These are phyloP conservation scores for Leucocoprinus sp. DNA, from an alignment of 768 basidiomycete species.

Conservation along the genomic window DNA sequence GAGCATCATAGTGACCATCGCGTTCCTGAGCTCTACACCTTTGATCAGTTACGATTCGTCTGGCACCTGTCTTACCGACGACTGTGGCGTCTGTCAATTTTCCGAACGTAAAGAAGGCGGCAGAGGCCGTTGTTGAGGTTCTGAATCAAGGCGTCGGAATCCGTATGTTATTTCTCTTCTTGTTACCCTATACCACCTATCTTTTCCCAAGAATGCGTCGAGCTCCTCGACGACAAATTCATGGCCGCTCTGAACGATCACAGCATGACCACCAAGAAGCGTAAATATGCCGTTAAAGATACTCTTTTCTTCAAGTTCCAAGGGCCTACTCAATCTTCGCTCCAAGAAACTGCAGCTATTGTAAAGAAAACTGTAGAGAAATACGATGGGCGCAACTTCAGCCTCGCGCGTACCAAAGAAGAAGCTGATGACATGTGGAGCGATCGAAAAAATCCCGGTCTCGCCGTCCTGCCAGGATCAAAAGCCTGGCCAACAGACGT, in stretches of 20 bases:
- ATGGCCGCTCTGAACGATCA: conserved; percentile 55
- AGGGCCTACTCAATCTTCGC: conserved; percentile 49
- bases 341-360: conserved; percentile 54
- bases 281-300: conserved; percentile 55
- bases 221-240: conserved; percentile 67
- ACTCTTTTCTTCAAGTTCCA: conserved; percentile 86
- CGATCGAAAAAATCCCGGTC: conserved; percentile 56
- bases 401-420: conserved; percentile 50
- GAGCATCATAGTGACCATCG: background rate
- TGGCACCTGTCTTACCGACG: conserved; percentile 77
- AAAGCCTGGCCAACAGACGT: conserved; percentile 71
- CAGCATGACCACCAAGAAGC: conserved; percentile 34
- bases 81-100: conserved; percentile 81
- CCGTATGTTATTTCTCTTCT: conserved; percentile 38
- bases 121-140: conserved; percentile 66
- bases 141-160: conserved; percentile 67
- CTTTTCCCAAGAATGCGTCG: conserved; percentile 59
- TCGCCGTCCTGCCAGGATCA: conserved; percentile 49
- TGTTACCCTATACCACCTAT: too few relatives aligned
- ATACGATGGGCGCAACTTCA: conserved; percentile 62
- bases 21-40: background rate
- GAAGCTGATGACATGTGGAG: conserved; percentile 73
- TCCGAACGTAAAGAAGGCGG: conserved; percentile 64
- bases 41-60: conserved; percentile 67
- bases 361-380: conserved; percentile 50